Percentiles rank a stretch among this genome's conserved stretches.
These are phyloP conservation scores for Rhododendron vialii DNA, from an alignment of 148 eudicot species.

Conservation along the genomic window DNA sequence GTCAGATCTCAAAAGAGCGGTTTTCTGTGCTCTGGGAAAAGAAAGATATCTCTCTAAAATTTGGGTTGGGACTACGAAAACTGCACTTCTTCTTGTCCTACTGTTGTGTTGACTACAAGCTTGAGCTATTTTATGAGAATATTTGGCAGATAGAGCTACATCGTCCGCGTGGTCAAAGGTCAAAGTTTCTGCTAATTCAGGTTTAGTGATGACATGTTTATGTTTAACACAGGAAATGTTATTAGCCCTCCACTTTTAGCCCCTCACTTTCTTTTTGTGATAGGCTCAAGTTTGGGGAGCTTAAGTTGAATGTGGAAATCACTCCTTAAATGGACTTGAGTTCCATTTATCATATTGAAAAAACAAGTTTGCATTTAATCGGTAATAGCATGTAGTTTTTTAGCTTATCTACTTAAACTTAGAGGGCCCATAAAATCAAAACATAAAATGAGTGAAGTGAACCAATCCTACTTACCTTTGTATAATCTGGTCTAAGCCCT, in stretches of 20 bases:
- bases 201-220: constrained; percentile 14
- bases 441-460: not conserved
- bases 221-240: not conserved
- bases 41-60: constrained; percentile 11
- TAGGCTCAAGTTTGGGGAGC: not conserved
- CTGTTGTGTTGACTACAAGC: constrained; percentile 11
- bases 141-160: constrained; percentile 56
- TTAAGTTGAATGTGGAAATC: not conserved
- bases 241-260: not conserved
- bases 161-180: constrained; percentile 24
- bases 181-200: constrained; percentile 52
- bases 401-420: not conserved
- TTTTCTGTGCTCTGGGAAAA: constrained; percentile 18
- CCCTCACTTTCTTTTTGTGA: not conserved
- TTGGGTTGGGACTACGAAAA: constrained; percentile 21
- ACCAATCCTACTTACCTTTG: not conserved
- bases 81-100: constrained; percentile 13
- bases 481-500: not conserved
- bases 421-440: not conserved
- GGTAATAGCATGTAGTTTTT: not conserved
- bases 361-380: not conserved
- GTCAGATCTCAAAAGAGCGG: constrained; percentile 17
- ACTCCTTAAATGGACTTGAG: not conserved
- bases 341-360: not conserved
- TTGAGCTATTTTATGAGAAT: constrained; percentile 41